These are phyloP conservation scores for Massariosphaeria phaeospora DNA, from an alignment of 495 filamentous ascomycete species.

Conservation along the genomic window DNA sequence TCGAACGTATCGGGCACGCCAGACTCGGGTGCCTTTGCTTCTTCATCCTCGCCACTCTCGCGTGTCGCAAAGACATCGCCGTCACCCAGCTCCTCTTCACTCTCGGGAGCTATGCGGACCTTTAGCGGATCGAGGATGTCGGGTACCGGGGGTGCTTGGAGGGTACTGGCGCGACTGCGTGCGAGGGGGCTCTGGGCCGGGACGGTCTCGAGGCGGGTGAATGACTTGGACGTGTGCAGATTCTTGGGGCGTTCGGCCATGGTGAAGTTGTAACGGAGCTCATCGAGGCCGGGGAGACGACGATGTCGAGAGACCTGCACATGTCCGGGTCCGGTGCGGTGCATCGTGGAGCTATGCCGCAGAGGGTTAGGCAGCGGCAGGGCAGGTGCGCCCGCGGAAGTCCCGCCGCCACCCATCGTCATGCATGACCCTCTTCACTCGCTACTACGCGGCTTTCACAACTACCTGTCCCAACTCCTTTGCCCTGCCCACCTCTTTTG, in stretches of 20 bases:
- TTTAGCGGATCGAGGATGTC: constrained; percentile 41
- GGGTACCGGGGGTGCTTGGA: constrained; percentile 52
- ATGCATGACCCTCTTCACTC: too few relatives aligned
- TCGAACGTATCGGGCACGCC: constrained; percentile 60
- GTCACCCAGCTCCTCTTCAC: constrained; percentile 28
- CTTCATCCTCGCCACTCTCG: constrained; percentile 43
- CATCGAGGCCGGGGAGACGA: too few relatives aligned
- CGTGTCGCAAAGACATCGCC: constrained; percentile 44
- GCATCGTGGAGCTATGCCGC: too few relatives aligned
- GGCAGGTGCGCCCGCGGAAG: too few relatives aligned
- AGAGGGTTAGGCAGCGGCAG: too few relatives aligned
- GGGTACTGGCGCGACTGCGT: constrained; percentile 57
- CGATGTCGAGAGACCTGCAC: too few relatives aligned
- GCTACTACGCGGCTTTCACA: too few relatives aligned
- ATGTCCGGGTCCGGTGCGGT: too few relatives aligned
- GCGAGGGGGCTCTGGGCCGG: constrained; percentile 38
- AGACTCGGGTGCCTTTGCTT: constrained; percentile 50
- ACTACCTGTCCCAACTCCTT: too few relatives aligned
- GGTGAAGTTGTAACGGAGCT: constrained; percentile 16
- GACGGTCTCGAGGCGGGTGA: constrained; percentile 51
- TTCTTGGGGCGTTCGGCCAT: constrained; percentile 37
- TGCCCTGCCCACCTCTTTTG: too few relatives aligned
- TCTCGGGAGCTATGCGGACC: constrained; percentile 20
- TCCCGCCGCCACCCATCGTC: too few relatives aligned
- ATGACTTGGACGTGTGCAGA: constrained; percentile 48